These are phyloP conservation scores for Croton setiger DNA, from an alignment of 441 rosid genomes.

Conservation along the genomic window DNA sequence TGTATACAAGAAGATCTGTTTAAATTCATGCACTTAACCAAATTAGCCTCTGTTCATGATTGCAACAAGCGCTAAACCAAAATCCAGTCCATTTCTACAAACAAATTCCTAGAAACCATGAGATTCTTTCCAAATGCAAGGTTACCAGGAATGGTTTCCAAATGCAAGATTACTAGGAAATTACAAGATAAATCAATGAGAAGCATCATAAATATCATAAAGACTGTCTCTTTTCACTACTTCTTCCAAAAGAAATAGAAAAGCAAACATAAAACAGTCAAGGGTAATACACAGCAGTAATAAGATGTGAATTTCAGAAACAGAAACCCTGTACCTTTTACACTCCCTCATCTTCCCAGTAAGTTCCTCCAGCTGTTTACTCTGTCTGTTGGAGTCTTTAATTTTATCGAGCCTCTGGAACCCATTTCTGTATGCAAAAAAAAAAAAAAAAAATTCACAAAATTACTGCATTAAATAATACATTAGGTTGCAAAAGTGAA, in stretches of 20 bases:
- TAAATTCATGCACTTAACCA: too few species aligned
- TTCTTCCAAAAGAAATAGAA: neutral
- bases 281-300: neutral
- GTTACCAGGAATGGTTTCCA: neutral
- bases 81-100: neutral
- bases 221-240: neutral
- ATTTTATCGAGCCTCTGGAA: slow-evolving; percentile 95
- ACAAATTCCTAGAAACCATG: slow-evolving; percentile 10
- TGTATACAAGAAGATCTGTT: too few species aligned
- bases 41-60: too few species aligned
- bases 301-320: neutral
- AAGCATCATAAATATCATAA: neutral
- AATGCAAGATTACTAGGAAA: neutral
- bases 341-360: slow-evolving; percentile 94
- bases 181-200: neutral
- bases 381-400: slow-evolving; percentile 82
- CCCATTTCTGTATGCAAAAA: slow-evolving; percentile 57
- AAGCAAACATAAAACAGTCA: neutral
- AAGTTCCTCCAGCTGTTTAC: slow-evolving; percentile 93
- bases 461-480: neutral
- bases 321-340: slow-evolving; percentile 49
- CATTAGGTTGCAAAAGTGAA: neutral
- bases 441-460: neutral
- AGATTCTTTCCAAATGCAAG: neutral
- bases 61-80: slow-evolving; percentile 10